phyloP scores from a whole-genome alignment of 2,329 filamentous ascomycete species.

The Chaetomium sp. region DNA sequence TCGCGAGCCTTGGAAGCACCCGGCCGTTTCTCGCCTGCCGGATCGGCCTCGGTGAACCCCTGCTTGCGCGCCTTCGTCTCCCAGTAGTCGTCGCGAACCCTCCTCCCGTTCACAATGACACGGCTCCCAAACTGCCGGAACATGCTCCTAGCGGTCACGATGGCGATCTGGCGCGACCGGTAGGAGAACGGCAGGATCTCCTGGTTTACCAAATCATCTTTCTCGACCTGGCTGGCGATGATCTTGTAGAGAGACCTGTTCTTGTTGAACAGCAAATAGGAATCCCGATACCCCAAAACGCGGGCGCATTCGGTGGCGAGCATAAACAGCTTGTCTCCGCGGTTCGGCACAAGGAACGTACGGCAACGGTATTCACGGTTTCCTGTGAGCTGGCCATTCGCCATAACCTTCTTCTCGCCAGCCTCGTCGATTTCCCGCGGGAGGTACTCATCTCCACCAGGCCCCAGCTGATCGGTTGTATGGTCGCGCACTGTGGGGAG shows the following conservation, averaged over 20 bases:
- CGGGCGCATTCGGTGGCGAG: slow-evolving; percentile 94
- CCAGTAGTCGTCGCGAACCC: slow-evolving; percentile 98
- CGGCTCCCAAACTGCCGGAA: slow-evolving; percentile 96
- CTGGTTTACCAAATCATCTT: slow-evolving; percentile 91
- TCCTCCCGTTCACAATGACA: slow-evolving; percentile 80
- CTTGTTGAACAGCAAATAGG: slow-evolving; percentile 98
- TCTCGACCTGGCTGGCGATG: slow-evolving; percentile 90
- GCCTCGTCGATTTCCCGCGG: slow-evolving; percentile 88
- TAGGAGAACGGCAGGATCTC: slow-evolving; percentile 97
- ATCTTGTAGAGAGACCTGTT: slow-evolving; percentile 96
- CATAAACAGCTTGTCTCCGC: slow-evolving; percentile 96
- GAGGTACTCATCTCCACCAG: slow-evolving; percentile 88
- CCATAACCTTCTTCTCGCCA: slow-evolving; percentile 88
- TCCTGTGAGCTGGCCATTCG: slow-evolving; percentile 74
- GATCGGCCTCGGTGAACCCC: slow-evolving; percentile 94
- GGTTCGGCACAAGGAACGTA: slow-evolving; percentile 85
- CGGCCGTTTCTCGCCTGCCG: slow-evolving; percentile 91
- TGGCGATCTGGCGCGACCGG: slow-evolving; percentile 94
- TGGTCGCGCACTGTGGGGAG: slow-evolving; percentile 94
- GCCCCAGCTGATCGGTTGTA: slow-evolving; percentile 88
- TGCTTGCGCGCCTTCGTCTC: slow-evolving; percentile 95
- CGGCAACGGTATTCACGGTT: slow-evolving; percentile 84
- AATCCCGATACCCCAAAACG: slow-evolving; percentile 89
- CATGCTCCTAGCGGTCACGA: slow-evolving; percentile 96
- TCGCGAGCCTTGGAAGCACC: slow-evolving; percentile 85